These are phyloP conservation scores for Multifurca ochricompacta DNA, from an alignment of 768 basidiomycete species.

Conservation along the genomic window DNA sequence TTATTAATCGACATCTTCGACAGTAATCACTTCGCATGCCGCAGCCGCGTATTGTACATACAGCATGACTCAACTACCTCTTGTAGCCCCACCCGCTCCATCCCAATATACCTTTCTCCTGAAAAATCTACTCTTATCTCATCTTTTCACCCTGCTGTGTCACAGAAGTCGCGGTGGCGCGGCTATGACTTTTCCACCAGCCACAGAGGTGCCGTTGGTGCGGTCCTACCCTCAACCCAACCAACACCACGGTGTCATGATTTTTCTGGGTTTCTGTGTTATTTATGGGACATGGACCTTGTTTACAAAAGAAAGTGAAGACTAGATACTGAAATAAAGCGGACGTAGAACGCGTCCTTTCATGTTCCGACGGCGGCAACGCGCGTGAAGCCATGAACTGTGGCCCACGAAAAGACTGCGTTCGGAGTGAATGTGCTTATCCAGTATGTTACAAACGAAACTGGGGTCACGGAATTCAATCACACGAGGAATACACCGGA, in stretches of 20 bases:
- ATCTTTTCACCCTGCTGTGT: background rate
- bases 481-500: background rate
- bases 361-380: background rate
- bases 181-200: background rate
- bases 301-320: conserved; percentile 15
- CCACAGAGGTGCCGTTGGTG: conserved; percentile 2
- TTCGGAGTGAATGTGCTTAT: conserved; percentile 7
- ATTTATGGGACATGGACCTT: conserved; percentile 18
- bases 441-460: background rate
- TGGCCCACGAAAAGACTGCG: background rate
- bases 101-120: conserved; percentile 21
- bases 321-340: conserved; percentile 19
- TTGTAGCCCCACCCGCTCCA: conserved; percentile 16
- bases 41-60: conserved; percentile 22
- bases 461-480: background rate
- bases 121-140: conserved; percentile 4
- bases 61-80: conserved; percentile 19
- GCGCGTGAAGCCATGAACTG: background rate
- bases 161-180: background rate
- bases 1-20: background rate
- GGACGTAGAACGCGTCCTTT: conserved; percentile 15
- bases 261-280: conserved; percentile 10
- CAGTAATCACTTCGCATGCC: conserved; percentile 15
- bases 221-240: background rate
- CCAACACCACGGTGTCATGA: conserved; percentile 11